Evolutionary conservation across 495 filamentous ascomycete genomes (phyloP).

Genomic region (Hypoxylon fuscum): DNA sequence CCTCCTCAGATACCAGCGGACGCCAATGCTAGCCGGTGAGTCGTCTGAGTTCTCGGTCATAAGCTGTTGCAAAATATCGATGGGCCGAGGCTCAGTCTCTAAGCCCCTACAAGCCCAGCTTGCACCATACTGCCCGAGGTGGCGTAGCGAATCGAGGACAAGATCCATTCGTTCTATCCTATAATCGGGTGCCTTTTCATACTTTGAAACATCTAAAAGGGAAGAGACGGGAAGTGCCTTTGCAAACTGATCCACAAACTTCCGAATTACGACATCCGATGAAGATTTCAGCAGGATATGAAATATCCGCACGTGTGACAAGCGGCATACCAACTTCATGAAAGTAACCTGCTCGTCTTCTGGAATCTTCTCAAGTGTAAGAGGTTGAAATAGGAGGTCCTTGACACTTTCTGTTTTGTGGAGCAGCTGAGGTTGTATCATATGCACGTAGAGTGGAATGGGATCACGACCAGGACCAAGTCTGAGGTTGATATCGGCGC

Average conservation of each 20-base stretch:
- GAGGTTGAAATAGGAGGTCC: slow-evolving; percentile 4
- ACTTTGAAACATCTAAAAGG: neutral
- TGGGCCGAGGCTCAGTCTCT: neutral
- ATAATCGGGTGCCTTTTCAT: neutral
- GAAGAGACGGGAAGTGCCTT: neutral
- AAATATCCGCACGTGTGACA: slow-evolving; percentile 11
- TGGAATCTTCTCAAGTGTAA: neutral
- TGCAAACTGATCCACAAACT: neutral
- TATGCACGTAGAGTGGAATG: neutral
- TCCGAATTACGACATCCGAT: neutral
- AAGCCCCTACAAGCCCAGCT: neutral
- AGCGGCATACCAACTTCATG: neutral
- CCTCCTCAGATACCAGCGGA: slow-evolving; percentile 1
- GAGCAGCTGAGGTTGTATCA: neutral
- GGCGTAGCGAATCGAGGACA: neutral
- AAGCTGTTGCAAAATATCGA: neutral
- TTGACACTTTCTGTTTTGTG: slow-evolving; percentile 1
- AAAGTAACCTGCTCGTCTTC: neutral
- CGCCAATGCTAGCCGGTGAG: neutral
- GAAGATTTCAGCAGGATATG: neutral
- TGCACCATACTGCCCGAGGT: neutral
- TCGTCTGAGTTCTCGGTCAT: neutral
- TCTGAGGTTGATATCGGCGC: slow-evolving; percentile 8
- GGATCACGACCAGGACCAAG: neutral
- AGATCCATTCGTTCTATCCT: slow-evolving; percentile 3